Evolutionary conservation across 1,284 basidiomycete species (phyloP), one percentile per base, ranked within the genome.

Genomic region (Heterobasidion occidentale): DNA sequence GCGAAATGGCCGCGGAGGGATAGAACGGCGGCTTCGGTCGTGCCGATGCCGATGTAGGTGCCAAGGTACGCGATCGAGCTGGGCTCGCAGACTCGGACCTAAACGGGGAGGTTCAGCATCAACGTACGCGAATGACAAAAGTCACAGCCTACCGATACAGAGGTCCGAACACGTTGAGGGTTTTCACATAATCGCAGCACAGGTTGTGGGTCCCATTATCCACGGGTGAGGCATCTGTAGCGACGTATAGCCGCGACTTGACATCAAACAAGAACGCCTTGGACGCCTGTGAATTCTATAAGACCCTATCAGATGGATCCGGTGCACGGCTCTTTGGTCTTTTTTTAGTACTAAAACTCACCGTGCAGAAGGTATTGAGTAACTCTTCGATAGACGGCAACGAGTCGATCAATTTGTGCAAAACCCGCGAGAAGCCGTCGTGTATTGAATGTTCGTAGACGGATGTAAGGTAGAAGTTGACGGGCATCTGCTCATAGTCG

Each of bases 241-340:
- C 94, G 19, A 98, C 80, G 64, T 94, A 96, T 36, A 98, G 77
- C 54, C 92, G 80, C 17, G 92, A 92, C 6, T 80, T 80, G 4
- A 86, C 84, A 68, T 99, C 96, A 64, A 98, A 98, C 11, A 98
- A 71, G 69, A 95, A 98, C 0, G 92, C 90, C 69, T 97, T 98
- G 45, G 92, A 88, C 48, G 94, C 89, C 63, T 90, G 88, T 1
- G 90, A 94, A 59, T 93, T 92, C 86, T 94, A 65, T 51, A 17
- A 33, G 34, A 27, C 19, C 12, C 45, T 42, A 27, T 42, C 52
- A 27, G 51, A 20, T 12, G 33, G 33, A 5, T 45, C 14, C 19
- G 4, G 27, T 7, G 53, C 2, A 42, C 27, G 9, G n/a, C n/a
- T 42, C 19, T 36, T 3, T 17, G 12, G 15, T 46, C 35, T 17